Evolutionary conservation across 208 protist genomes (phyloP).

Genomic region (Acanthamoeba royreba): DNA sequence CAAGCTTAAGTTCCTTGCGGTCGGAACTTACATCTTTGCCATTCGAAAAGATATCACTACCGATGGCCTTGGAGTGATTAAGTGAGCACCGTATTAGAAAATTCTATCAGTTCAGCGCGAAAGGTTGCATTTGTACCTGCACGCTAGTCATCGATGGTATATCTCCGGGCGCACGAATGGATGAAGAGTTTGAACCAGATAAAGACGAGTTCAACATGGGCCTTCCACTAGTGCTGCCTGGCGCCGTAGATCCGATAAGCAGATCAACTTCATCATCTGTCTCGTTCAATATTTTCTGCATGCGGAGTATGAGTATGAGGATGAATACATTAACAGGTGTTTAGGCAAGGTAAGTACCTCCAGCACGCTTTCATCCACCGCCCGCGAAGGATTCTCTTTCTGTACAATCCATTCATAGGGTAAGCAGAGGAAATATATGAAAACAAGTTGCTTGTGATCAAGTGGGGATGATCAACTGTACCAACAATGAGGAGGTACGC

Average conservation of each 20-base stretch:
- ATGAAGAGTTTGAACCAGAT: background rate
- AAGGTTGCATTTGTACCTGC: too few species aligned
- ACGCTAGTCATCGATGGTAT: too few species aligned
- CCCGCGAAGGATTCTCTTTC: background rate
- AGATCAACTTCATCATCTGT: background rate
- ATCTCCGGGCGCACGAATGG: too few species aligned
- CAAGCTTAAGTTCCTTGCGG: too few species aligned
- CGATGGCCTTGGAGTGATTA: too few species aligned
- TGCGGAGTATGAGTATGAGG: background rate
- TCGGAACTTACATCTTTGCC: too few species aligned
- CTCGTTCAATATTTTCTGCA: constrained; percentile 10
- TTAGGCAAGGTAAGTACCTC: too few species aligned
- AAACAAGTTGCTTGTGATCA: background rate
- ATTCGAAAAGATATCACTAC: too few species aligned
- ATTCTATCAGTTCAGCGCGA: too few species aligned
- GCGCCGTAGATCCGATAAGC: background rate
- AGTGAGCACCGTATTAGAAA: too few species aligned
- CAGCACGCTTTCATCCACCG: background rate
- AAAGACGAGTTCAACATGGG: background rate
- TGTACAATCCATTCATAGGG: too few species aligned
- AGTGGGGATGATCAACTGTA: background rate
- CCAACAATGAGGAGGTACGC: background rate
- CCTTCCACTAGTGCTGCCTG: background rate
- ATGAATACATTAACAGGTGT: too few species aligned
- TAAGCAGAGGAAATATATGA: background rate